Percentiles rank a stretch among this genome's conserved stretches.
Evolutionary conservation across 2,329 filamentous ascomycete genomes (phyloP).

Genomic region (Sporothrix variecibatus): DNA sequence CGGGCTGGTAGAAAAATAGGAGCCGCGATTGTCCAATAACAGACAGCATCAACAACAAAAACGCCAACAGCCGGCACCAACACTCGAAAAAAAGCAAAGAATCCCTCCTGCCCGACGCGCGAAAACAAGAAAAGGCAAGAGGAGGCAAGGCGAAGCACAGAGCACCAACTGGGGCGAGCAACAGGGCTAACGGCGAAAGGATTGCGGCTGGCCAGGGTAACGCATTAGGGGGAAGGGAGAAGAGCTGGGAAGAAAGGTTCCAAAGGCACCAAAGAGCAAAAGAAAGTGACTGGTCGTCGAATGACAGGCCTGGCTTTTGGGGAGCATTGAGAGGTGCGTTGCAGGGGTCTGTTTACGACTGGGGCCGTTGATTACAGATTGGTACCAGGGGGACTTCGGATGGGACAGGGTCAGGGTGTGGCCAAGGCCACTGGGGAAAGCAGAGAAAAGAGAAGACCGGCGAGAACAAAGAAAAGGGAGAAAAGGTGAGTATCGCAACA

Average conservation of each 20-base stretch:
- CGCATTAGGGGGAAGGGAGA: constrained; percentile 7
- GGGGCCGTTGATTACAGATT: constrained; percentile 18
- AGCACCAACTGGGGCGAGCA: constrained; percentile 9
- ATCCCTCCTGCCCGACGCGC: constrained; percentile 3
- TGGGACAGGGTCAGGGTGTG: not conserved
- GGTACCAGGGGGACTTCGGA: constrained; percentile 16
- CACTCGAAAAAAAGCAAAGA: not conserved
- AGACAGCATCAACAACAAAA: constrained; percentile 7
- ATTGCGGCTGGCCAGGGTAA: constrained; percentile 9
- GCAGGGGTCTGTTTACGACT: constrained; percentile 24
- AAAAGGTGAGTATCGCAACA: not conserved
- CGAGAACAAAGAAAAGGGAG: not conserved
- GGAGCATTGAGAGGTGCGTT: not conserved
- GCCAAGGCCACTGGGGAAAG: not conserved
- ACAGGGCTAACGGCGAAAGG: constrained; percentile 4
- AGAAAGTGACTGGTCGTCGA: not conserved
- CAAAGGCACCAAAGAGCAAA: not conserved
- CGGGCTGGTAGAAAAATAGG: not conserved
- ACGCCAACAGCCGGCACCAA: constrained; percentile 12
- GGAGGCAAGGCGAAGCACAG: constrained; percentile 1
- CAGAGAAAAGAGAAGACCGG: not conserved
- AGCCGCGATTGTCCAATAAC: constrained; percentile 23
- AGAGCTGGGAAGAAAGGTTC: not conserved
- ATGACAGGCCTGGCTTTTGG: not conserved
- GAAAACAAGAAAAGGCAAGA: not conserved